Percentiles rank a stretch among this genome's conserved stretches.
Evolutionary conservation across 805 yeast species (phyloP).

Genomic region (Lachancea cidri): DNA sequence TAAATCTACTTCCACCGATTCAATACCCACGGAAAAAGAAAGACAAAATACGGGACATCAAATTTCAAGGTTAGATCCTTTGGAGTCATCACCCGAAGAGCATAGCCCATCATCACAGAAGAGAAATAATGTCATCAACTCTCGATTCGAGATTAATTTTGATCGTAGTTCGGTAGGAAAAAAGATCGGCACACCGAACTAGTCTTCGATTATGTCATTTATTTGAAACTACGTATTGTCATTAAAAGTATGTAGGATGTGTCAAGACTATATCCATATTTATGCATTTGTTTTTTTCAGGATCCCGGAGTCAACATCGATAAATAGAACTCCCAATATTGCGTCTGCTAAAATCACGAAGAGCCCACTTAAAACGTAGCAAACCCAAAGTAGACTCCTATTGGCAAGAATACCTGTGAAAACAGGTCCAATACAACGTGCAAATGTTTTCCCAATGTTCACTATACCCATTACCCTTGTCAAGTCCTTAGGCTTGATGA

Average conservation of each 20-base stretch:
- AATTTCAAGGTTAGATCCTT: constrained; percentile 13
- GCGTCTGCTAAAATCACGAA: constrained; percentile 40
- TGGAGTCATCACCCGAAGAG: neutral
- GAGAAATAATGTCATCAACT: constrained; percentile 21
- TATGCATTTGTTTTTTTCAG: constrained; percentile 8
- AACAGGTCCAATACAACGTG: constrained; percentile 75
- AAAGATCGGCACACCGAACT: constrained; percentile 25
- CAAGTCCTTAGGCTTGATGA: constrained; percentile 58
- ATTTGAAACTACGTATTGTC: neutral
- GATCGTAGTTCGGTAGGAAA: constrained; percentile 39
- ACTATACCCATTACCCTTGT: constrained; percentile 81
- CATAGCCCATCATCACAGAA: neutral
- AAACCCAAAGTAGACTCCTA: constrained; percentile 39
- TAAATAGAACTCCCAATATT: constrained; percentile 30
- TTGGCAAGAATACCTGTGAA: constrained; percentile 73
- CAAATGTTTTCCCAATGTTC: constrained; percentile 79
- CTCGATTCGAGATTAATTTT: constrained; percentile 35
- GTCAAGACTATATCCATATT: neutral
- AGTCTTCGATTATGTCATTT: neutral
- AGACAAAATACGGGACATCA: constrained; percentile 27
- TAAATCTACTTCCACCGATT: constrained; percentile 19
- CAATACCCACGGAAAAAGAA: constrained; percentile 25
- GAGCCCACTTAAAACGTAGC: constrained; percentile 49
- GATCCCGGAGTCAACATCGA: constrained; percentile 30
- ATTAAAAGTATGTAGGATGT: neutral